Base-by-base conservation (phyloP, 2,329 filamentous ascomycete genomes). In the Fusarium lyarnte region DNA sequence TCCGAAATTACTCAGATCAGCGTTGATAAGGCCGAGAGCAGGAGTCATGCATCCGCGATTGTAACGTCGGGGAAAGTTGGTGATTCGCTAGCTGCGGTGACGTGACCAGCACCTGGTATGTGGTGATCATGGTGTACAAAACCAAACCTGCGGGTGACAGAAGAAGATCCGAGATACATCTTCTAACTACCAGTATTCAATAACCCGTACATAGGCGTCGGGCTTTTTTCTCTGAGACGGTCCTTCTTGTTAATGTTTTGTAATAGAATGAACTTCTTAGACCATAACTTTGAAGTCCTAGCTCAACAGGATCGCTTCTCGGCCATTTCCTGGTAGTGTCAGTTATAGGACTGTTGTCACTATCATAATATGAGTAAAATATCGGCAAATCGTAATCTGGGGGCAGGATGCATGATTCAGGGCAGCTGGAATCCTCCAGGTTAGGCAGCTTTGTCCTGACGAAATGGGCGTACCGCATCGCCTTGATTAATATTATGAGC, bases 21-120 rank as follows among this genome's bases (percentile, higher is more conserved):
- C 67, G 14, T 12, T 17, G 23, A 10, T 27, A 38, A 14, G 13
- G 0, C 27, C 23, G 3, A 41, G 9, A 11, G 7, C 19, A 69
- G 59, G 23, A 60, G 39, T 65, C 54, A 47, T 73, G 21, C 19
- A 16, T 27, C 6, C 19, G 36, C 7, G 42, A 38, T 23, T 54
- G 43, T 21, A 21, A 62, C 13, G 7, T 27, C 8, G 8, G 27
- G 19, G 16, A 12, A 39, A 9, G 1, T 14, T 47, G 27, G 5
- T 65, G 36, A 17, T 45, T 35, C 46, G 54, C 46, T 19, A 25
- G 19, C 6, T 3, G 3, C 27, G 58, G 23, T 73, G 70, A 73
- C 70, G 70, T 73, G 70, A 73, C 66, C 12, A 7, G 19, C n/a
- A 60, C 66, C 66, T 43, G 0, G 58, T 73, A 73, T 73, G 61